Evolutionary conservation across 1,284 basidiomycete genomes (phyloP).

Genomic region (Naganishia liquefaciens): DNA sequence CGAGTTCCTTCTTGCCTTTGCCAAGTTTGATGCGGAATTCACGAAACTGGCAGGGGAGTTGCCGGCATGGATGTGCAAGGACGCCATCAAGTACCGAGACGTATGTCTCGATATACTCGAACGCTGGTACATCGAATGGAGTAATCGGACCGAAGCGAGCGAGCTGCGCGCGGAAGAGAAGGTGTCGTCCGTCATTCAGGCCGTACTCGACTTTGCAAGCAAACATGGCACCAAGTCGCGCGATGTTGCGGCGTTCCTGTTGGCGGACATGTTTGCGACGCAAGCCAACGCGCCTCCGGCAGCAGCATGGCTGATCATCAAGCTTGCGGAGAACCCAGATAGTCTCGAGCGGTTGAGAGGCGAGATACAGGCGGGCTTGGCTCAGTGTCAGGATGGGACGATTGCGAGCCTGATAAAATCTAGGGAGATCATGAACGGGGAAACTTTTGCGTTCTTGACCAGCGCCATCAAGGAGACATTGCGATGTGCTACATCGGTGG

Average conservation of each 20-base stretch:
- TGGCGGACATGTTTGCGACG: slow-evolving; percentile 19
- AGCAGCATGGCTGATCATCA: slow-evolving; percentile 21
- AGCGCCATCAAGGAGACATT: slow-evolving; percentile 28
- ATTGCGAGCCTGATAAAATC: slow-evolving; percentile 1
- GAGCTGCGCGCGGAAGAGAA: neutral
- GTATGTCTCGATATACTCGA: slow-evolving; percentile 18
- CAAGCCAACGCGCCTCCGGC: slow-evolving; percentile 26
- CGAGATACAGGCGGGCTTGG: slow-evolving; percentile 16
- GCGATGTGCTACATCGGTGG: slow-evolving; percentile 3
- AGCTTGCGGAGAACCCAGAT: slow-evolving; percentile 18
- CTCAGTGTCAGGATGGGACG: neutral
- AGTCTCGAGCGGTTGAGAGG: neutral
- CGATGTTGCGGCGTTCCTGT: slow-evolving; percentile 4
- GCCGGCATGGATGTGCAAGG: slow-evolving; percentile 24
- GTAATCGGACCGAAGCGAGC: neutral
- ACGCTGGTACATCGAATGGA: slow-evolving; percentile 5
- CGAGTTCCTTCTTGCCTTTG: neutral
- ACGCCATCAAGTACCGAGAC: slow-evolving; percentile 3
- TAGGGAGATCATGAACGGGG: slow-evolving; percentile 2
- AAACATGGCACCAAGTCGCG: neutral
- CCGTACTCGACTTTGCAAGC: slow-evolving; percentile 4
- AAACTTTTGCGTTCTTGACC: slow-evolving; percentile 11
- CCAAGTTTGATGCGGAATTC: slow-evolving; percentile 19
- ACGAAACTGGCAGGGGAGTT: slow-evolving; percentile 14
- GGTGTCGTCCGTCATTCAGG: neutral